Conservation (phyloP, 768 basidiomycete genomes). For the Agaricus sinodeliciosus region DNA sequence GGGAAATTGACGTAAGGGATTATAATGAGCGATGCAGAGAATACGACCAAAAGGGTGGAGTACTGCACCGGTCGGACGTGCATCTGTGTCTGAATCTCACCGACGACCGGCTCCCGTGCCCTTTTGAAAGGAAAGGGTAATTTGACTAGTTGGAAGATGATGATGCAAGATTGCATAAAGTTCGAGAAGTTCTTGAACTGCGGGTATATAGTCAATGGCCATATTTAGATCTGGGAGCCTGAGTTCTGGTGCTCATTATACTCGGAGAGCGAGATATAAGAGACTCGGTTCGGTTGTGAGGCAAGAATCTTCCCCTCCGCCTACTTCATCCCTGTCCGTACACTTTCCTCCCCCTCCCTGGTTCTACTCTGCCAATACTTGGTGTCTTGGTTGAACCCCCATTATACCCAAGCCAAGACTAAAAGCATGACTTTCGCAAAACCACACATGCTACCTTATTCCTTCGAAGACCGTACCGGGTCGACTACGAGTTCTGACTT, state of each 20-base stretch:
- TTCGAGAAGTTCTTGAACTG: constrained; percentile 1
- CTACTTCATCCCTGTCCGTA: not conserved
- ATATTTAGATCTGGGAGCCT: constrained; percentile 3
- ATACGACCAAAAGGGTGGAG: not conserved
- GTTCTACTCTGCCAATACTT: not conserved
- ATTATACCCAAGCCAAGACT: not conserved
- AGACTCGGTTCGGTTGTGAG: not conserved
- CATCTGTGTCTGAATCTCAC: not conserved
- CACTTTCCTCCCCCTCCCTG: not conserved
- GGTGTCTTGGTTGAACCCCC: not conserved
- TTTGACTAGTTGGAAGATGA: not conserved
- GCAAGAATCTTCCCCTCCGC: too few species aligned
- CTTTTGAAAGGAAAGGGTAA: not conserved
- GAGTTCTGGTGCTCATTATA: constrained; percentile 4
- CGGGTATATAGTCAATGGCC: not conserved
- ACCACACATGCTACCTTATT: constrained; percentile 2
- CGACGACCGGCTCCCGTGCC: not conserved
- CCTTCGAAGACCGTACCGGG: constrained; percentile 58
- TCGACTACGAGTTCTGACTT: constrained; percentile 51
- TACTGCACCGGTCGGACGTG: not conserved
- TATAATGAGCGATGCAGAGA: not conserved
- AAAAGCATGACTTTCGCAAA: not conserved
- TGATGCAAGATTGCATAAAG: not conserved
- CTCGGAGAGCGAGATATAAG: not conserved
- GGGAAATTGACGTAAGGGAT: not conserved